phyloP scores from a whole-genome alignment of 352 stramenopile genomes.

The Globisporangium ultimum region DNA sequence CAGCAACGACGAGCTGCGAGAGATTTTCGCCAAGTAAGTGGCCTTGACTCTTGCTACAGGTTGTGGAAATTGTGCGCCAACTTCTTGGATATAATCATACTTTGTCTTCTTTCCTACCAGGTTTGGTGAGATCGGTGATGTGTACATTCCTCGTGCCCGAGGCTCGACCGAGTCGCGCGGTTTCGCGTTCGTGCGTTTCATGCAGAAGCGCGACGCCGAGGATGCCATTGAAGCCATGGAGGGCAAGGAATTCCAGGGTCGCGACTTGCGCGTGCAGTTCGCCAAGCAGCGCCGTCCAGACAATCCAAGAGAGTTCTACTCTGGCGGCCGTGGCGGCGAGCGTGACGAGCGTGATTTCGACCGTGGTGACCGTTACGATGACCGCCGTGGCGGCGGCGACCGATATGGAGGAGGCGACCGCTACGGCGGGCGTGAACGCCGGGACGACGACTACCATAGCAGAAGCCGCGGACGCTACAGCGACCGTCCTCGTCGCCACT shows the following conservation, averaged over 20 bases:
- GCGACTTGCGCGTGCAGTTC: constrained; percentile 72
- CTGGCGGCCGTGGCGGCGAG: constrained; percentile 15
- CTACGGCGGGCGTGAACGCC: constrained; percentile 20
- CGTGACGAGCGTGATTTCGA: constrained; percentile 11
- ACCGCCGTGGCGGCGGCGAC: constrained; percentile 27
- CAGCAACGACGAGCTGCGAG: constrained; percentile 51
- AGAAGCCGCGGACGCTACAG: constrained; percentile 30
- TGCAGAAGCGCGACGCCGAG: constrained; percentile 86
- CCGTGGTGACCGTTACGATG: constrained; percentile 19
- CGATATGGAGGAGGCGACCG: constrained; percentile 19
- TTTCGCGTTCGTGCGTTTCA: constrained; percentile 88
- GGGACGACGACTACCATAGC: constrained; percentile 18
- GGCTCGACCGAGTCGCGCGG: constrained; percentile 73
- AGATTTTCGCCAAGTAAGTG: constrained; percentile 68
- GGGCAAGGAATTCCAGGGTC: constrained; percentile 66
- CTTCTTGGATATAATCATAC: neutral
- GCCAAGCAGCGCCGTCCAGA: constrained; percentile 73
- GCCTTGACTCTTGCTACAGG: constrained; percentile 16
- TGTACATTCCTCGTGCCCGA: constrained; percentile 79
- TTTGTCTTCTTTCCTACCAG: constrained; percentile 10
- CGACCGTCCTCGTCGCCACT: constrained; percentile 20
- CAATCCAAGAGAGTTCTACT: constrained; percentile 77
- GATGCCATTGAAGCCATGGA: constrained; percentile 82
- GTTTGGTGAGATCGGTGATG: constrained; percentile 73
- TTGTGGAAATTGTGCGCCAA: neutral